Evolutionary conservation across 2,329 filamentous ascomycete genomes (phyloP).

Genomic region (Cadophora luteo-olivacea): DNA sequence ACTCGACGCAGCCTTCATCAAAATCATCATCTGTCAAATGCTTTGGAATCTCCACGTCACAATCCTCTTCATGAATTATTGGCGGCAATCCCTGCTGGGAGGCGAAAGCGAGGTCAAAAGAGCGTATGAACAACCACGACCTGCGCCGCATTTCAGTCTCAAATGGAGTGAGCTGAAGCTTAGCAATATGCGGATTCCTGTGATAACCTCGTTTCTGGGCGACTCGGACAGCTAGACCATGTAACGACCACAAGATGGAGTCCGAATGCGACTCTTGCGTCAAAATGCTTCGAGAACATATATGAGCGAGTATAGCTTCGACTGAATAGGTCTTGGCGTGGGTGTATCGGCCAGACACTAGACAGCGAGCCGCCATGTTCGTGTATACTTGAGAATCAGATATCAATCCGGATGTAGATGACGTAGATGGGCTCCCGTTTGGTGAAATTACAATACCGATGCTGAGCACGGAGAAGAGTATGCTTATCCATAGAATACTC

Average conservation of each 20-base stretch:
- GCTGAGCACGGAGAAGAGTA: not conserved
- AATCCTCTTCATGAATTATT: not conserved
- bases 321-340: not conserved
- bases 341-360: not conserved
- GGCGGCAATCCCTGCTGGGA: not conserved
- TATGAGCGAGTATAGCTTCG: not conserved
- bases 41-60: not conserved
- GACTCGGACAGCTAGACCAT: not conserved
- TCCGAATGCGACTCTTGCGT: not conserved
- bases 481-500: conserved; percentile 2
- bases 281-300: not conserved
- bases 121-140: not conserved
- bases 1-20: not conserved
- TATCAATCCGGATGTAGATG: not conserved
- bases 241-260: not conserved
- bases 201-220: not conserved
- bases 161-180: not conserved
- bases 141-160: not conserved
- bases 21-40: not conserved
- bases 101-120: not conserved
- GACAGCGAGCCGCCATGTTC: not conserved
- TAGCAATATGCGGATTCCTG: not conserved
- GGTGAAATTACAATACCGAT: not conserved
- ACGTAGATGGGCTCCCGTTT: not conserved
- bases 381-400: not conserved